phyloP scores from a whole-genome alignment of 768 basidiomycete species.

The Serendipita vermifera region DNA sequence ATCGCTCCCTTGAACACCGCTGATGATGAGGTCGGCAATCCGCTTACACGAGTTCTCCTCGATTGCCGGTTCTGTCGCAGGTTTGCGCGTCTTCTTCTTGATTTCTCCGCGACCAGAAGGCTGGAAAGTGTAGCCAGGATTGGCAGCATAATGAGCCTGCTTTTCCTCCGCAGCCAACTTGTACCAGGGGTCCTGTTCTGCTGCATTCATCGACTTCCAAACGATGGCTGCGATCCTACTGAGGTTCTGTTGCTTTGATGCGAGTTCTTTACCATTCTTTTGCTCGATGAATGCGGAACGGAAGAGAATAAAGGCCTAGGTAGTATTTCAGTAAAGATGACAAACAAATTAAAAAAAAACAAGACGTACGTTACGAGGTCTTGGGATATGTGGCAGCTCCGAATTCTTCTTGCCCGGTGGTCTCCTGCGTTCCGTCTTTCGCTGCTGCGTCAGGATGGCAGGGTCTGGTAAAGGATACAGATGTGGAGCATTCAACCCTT shows the following conservation, averaged over 20 bases:
- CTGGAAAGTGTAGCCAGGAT: constrained; percentile 6
- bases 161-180: constrained; percentile 5
- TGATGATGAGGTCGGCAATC: constrained; percentile 5
- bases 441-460: constrained; percentile 4
- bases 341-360: not conserved
- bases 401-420: constrained; percentile 5
- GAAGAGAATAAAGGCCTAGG: constrained; percentile 2
- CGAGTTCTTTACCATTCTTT: constrained; percentile 7
- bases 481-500: not conserved
- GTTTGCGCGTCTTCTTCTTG: constrained; percentile 7
- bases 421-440: constrained; percentile 9
- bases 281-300: constrained; percentile 6
- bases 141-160: constrained; percentile 3
- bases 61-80: constrained; percentile 1
- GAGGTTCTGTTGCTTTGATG: constrained; percentile 5
- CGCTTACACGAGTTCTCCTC: constrained; percentile 2
- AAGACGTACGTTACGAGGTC: constrained; percentile 4
- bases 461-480: constrained; percentile 1
- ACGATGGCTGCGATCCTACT: constrained; percentile 1
- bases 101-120: not conserved
- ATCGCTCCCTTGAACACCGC: not conserved
- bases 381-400: constrained; percentile 1
- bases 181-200: constrained; percentile 6
- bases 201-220: constrained; percentile 7
- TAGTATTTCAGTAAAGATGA: not conserved